Conservation (phyloP, 208 protist genomes). For the Endotrypanum monterogeii region DNA sequence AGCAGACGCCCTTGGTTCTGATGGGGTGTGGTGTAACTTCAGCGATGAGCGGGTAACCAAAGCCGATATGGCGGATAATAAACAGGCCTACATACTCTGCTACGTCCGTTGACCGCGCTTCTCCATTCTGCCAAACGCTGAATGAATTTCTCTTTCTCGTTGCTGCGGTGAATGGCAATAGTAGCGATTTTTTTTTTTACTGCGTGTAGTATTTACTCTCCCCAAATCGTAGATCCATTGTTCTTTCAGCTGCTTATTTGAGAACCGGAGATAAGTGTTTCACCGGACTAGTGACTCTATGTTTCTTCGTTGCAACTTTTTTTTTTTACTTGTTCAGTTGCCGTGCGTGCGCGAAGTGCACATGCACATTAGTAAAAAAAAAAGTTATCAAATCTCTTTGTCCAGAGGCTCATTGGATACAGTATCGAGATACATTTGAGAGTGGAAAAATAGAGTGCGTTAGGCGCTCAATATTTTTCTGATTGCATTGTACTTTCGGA, state of each 20-base stretch:
- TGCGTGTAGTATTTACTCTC: background rate
- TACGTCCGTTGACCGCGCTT: conserved; percentile 39
- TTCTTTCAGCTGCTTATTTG: background rate
- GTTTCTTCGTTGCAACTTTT: background rate
- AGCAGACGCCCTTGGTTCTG: conserved; percentile 48
- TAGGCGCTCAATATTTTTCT: background rate
- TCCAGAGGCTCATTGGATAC: background rate
- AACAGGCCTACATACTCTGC: conserved; percentile 83
- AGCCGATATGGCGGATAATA: conserved; percentile 43
- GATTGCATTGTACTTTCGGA: background rate
- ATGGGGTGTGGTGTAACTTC: conserved; percentile 83
- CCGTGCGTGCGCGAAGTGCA: background rate
- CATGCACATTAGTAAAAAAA: background rate
- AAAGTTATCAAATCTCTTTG: background rate
- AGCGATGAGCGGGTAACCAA: conserved; percentile 76
- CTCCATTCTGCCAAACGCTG: background rate
- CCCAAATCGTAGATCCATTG: conserved; percentile 7
- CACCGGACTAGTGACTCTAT: background rate
- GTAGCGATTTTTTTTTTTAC: conserved; percentile 21
- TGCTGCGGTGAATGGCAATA: background rate
- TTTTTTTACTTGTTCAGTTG: background rate
- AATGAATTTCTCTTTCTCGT: background rate
- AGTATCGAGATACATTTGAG: background rate
- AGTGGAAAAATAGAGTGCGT: background rate
- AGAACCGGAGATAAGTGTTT: background rate